Base-by-base conservation (phyloP, 75 land plant species). In the Selaginella moellendorffii region DNA sequence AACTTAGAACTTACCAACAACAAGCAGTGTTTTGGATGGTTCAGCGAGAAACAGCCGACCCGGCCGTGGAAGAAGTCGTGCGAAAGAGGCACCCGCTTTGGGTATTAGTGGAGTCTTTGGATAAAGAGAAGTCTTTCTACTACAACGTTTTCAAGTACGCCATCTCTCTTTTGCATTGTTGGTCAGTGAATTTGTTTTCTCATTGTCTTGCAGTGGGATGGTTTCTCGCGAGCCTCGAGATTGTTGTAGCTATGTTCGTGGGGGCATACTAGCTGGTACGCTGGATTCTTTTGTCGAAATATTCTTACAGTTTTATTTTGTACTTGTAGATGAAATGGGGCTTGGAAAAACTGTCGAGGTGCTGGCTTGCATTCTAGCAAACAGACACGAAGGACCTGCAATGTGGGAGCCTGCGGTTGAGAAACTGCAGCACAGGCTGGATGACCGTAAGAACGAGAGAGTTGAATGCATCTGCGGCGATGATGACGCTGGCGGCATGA, bases 181-280 rank as follows among this genome's bases (percentile, higher is more conserved):
- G 21, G 63, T 12, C 2, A 5, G 14, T 25, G 25, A 1, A 27
- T 24, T 23, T 27, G 9, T 62, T 1, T 25, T 24, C 1, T 14
- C 21, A 62, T 27, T 52, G 63, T 46, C 62, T 78, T 69, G 52
- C 85, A 93, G 98, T 77, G 98, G 97, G 62, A 73, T 65, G 78
- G 31, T 93, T 54, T 85, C 98, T 29, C 61, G 74, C 74, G 63
- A 72, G 66, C 78, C 79, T 24, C 73, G 69, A 27, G 42, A 65
- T 27, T 61, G 54, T 27, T 69, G 62, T 52, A 26, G 75, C 19
- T 66, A 79, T 65, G 80, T 93, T 26, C 77, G 54, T 62, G 98
- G 98, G 58, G 98, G 98, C 30, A 93, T 93, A 69, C 87, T 93
- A 66, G 98, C 98, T 58, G 98, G 98, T 90, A 77, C 74, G 73